These are phyloP conservation scores for Diaporthe citri DNA, from an alignment of 2,329 filamentous ascomycete genomes.

Conservation along the genomic window DNA sequence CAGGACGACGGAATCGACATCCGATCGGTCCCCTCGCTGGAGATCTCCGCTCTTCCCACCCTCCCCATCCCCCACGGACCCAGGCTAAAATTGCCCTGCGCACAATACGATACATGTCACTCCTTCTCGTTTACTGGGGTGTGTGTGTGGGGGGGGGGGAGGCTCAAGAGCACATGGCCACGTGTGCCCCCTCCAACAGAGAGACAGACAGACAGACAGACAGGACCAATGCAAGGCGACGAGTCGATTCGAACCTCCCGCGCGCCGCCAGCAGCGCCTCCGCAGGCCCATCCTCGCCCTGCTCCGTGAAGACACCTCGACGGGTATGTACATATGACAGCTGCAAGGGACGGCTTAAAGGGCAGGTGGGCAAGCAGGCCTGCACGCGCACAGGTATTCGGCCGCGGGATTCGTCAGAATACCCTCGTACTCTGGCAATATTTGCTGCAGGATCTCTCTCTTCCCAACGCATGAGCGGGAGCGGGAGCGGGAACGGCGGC, in stretches of 20 bases:
- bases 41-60: not conserved
- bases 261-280: not conserved
- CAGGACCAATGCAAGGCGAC: not conserved
- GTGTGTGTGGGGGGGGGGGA: not conserved
- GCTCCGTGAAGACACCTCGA: not conserved
- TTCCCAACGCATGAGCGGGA: not conserved
- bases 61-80: not conserved
- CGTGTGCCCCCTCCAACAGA: too few relatives aligned
- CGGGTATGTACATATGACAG: slow-evolving; percentile 23
- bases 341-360: slow-evolving; percentile 19
- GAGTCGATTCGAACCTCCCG: not conserved
- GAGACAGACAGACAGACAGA: not conserved
- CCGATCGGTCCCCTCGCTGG: not conserved
- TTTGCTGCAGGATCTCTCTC: not conserved
- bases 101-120: not conserved
- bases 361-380: not conserved
- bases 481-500: not conserved
- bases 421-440: not conserved
- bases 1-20: not conserved
- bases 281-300: not conserved
- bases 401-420: not conserved
- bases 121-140: not conserved
- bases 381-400: not conserved
- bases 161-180: not conserved
- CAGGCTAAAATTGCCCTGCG: not conserved